These are phyloP conservation scores for Coemansia sp. DNA, from an alignment of 192 early-diverging fungal species.

Conservation along the genomic window DNA sequence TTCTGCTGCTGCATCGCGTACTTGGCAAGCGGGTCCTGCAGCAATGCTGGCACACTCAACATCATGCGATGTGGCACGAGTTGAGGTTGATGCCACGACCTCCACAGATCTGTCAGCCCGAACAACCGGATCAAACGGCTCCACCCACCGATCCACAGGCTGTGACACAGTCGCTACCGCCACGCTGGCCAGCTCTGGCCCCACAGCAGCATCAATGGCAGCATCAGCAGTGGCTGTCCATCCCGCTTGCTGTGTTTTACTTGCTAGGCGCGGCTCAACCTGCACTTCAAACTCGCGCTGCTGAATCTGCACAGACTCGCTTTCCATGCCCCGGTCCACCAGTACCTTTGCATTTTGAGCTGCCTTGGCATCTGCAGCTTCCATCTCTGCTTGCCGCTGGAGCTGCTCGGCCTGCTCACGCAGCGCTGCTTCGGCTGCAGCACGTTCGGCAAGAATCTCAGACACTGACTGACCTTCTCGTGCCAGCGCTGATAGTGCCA, in stretches of 20 bases:
- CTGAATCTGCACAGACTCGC: constrained; percentile 5
- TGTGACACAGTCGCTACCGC: constrained; percentile 16
- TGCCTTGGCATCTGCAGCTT: neutral
- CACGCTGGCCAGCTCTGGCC: constrained; percentile 8
- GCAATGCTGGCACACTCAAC: constrained; percentile 14
- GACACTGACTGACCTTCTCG: constrained; percentile 37
- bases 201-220: constrained; percentile 24
- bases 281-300: constrained; percentile 30
- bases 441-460: constrained; percentile 31
- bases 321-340: constrained; percentile 25
- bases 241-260: constrained; percentile 22
- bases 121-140: constrained; percentile 36
- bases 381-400: neutral
- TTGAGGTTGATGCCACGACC: constrained; percentile 5
- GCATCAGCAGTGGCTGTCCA: constrained; percentile 9
- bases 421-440: constrained; percentile 27
- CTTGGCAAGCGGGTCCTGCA: constrained; percentile 11
- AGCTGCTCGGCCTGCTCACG: constrained; percentile 22
- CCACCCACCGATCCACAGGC: constrained; percentile 24
- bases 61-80: constrained; percentile 14
- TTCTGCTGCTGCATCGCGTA: constrained; percentile 10
- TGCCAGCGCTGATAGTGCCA: constrained; percentile 32
- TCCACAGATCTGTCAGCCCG: constrained; percentile 10
- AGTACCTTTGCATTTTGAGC: constrained; percentile 21
- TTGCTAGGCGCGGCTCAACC: constrained; percentile 17